Percentiles rank a stretch among this genome's conserved stretches.
These are phyloP conservation scores for Endocladia muricata DNA, from an alignment of 31 red algal species.

Conservation along the genomic window DNA sequence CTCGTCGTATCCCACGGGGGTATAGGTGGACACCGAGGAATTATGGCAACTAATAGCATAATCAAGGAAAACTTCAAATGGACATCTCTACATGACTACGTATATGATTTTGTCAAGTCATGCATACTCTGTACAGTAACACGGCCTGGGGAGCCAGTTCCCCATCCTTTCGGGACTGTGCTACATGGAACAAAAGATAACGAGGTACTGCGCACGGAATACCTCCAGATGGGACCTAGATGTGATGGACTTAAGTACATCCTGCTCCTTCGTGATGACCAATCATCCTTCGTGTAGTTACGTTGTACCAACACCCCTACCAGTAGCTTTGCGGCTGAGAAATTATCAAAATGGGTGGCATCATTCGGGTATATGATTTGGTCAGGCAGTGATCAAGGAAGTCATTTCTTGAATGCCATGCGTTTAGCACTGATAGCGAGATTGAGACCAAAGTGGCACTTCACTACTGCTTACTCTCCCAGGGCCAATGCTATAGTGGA, in stretches of 20 bases:
- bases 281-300: not conserved
- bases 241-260: not conserved
- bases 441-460: not conserved
- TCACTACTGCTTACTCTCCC: slow-evolving; percentile 26
- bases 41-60: slow-evolving; percentile 14
- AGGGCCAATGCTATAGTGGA: slow-evolving; percentile 15
- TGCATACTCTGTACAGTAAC: slow-evolving; percentile 16
- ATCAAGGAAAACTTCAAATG: slow-evolving; percentile 14
- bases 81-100: not conserved
- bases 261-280: slow-evolving; percentile 8
- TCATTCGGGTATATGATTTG: not conserved
- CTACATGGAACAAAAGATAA: slow-evolving; percentile 2
- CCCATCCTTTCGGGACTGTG: not conserved
- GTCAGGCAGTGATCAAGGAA: not conserved
- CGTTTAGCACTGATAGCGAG: not conserved
- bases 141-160: not conserved
- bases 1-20: slow-evolving; percentile 21
- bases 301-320: not conserved
- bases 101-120: not conserved
- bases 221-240: not conserved
- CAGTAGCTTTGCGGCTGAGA: not conserved
- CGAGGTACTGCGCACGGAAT: slow-evolving; percentile 12
- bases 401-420: slow-evolving; percentile 8
- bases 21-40: slow-evolving; percentile 18
- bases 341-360: not conserved